Base-by-base conservation (phyloP, 2,329 filamentous ascomycete species). In the Colletotrichum sp. region DNA sequence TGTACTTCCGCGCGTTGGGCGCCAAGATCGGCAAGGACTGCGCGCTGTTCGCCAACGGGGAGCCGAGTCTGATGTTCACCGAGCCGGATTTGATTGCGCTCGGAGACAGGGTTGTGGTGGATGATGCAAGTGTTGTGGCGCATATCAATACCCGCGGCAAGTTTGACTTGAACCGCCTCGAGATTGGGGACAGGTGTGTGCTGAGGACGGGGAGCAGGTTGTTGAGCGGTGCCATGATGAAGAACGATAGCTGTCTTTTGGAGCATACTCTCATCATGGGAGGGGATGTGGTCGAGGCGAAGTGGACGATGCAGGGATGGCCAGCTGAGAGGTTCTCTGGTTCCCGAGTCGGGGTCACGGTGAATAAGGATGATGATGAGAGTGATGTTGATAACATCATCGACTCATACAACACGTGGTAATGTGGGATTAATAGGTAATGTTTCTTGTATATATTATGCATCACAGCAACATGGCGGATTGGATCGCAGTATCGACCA, bases 211-310 rank as follows among this genome's bases (percentile, higher is more conserved):
- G 89, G 3, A 89, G 87, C 59, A 83, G 90, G 36, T 80, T 92
- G 70, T 83, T 92, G 66, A 88, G 86, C 52, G 90, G 90, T 13
- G 89, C 89, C 6, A 85, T 80, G 24, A 91, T 91, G 89, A 87
- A 86, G 71, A 82, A 85, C 4, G 89, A 90, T 78, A 86, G 87
- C 24, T 89, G 89, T 77, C 81, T 92, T 44, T 80, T 92, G 44
- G 90, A 92, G 82, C 90, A 92, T 77, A 92, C 90, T 0, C 84
- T 92, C 6, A 85, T 92, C 57, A 89, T 92, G 86, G 87, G 87
- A 3, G 90, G 90, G 6, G 90, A 92, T 80, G 83, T 89, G 55
- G 89, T 91, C 0, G 89, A 89, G 65, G 85, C 86, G 70, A 86
- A 85, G 0, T 82, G 80, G 71, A 89, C 88, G 3, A 87, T 89